phyloP scores from a whole-genome alignment of 2,329 filamentous ascomycete species.

The Fonsecaea multimorphosa region DNA sequence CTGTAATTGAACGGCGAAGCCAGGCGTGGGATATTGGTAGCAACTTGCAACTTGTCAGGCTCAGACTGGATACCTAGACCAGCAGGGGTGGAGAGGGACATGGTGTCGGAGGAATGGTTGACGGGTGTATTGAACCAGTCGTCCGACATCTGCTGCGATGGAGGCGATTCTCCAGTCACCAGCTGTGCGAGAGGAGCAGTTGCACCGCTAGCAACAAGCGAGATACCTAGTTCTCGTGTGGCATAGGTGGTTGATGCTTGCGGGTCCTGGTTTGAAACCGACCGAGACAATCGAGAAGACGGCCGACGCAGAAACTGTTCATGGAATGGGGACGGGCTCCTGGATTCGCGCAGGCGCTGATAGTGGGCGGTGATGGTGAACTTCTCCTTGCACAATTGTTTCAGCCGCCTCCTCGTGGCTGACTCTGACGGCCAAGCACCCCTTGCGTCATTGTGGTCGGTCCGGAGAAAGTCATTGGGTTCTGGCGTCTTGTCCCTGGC shows the following conservation, averaged over 20 bases:
- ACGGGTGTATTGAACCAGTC: constrained; percentile 49
- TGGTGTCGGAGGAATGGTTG: constrained; percentile 29
- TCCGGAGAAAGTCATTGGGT: constrained; percentile 38
- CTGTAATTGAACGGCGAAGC: constrained; percentile 58
- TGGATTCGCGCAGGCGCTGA: constrained; percentile 64
- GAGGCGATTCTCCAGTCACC: constrained; percentile 41
- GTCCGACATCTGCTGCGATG: constrained; percentile 37
- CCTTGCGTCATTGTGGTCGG: constrained; percentile 41
- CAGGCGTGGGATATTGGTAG: constrained; percentile 48
- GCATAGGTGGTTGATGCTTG: constrained; percentile 46
- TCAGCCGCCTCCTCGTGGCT: constrained; percentile 63
- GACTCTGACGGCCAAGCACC: constrained; percentile 63
- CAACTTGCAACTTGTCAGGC: constrained; percentile 33
- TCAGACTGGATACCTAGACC: constrained; percentile 37
- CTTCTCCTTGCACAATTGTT: constrained; percentile 66
- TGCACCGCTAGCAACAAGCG: constrained; percentile 50
- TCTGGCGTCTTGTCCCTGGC: constrained; percentile 38
- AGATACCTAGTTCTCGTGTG: constrained; percentile 54
- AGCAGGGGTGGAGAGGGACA: constrained; percentile 33
- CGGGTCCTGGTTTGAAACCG: constrained; percentile 35
- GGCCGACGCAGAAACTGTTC: constrained; percentile 46
- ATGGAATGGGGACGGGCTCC: constrained; percentile 65
- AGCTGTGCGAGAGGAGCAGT: constrained; percentile 47
- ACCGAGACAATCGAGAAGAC: constrained; percentile 38
- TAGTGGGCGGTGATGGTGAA: constrained; percentile 69